Conservation (phyloP, 2,329 filamentous ascomycete genomes). For the Penicillium sp. region DNA sequence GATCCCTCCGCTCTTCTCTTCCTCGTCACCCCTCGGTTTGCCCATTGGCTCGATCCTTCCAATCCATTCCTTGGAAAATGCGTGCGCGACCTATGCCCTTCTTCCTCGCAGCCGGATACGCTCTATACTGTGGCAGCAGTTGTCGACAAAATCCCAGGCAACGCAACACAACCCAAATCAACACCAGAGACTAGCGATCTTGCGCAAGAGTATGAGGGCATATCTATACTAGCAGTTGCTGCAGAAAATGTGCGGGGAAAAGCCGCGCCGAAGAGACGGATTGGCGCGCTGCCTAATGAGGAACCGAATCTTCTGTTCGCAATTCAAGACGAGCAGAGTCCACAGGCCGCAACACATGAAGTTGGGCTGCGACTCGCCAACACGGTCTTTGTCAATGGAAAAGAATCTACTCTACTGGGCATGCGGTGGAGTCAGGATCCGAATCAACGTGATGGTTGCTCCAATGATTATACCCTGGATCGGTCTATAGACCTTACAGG, state of each 20-base stretch:
- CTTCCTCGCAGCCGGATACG: conserved; percentile 8
- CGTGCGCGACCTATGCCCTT: conserved; percentile 25
- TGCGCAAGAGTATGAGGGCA: conserved; percentile 23
- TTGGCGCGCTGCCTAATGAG: conserved; percentile 27
- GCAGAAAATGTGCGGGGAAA: conserved; percentile 28
- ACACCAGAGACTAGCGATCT: background rate
- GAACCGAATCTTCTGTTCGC: conserved; percentile 32
- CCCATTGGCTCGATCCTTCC: conserved; percentile 33
- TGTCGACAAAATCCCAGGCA: conserved; percentile 33
- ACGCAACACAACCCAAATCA: background rate
- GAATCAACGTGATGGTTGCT: conserved; percentile 7
- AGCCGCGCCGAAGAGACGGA: conserved; percentile 22
- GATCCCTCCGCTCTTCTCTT: conserved; percentile 27
- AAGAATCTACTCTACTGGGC: conserved; percentile 37
- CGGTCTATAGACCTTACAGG: conserved; percentile 28
- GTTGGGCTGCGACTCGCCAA: conserved; percentile 40
- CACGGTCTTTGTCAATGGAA: conserved; percentile 40
- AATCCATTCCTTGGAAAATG: conserved; percentile 29
- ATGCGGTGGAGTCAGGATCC: conserved; percentile 32
- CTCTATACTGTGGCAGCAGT: conserved; percentile 33
- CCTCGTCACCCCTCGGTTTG: conserved; percentile 36
- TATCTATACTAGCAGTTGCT: conserved; percentile 31
- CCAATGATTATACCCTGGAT: conserved; percentile 19
- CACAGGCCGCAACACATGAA: conserved; percentile 20
- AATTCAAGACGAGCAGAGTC: conserved; percentile 9